Conservation (phyloP, 176 grass and related monocot genomes). For the Oryza brachyantha region DNA sequence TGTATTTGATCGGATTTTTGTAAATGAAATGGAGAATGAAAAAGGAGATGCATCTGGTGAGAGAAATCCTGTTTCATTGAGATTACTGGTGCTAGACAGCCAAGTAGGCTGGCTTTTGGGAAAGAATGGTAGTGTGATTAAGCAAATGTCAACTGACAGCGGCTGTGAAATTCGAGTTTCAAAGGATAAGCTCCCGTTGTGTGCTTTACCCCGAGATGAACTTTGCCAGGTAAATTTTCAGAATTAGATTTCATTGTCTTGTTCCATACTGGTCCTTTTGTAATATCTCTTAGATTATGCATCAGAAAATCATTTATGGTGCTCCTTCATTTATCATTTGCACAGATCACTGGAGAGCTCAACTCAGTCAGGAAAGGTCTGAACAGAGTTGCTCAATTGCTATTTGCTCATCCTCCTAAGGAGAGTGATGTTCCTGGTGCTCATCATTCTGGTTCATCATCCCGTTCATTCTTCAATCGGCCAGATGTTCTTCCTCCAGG, state of each 20-base stretch:
- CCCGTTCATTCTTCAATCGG: conserved; percentile 29
- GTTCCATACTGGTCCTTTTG: not conserved
- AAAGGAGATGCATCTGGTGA: conserved; percentile 27
- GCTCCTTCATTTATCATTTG: conserved; percentile 31
- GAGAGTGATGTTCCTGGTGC: conserved; percentile 35
- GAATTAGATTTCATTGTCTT: conserved; percentile 9
- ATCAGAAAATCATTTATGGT: conserved; percentile 30
- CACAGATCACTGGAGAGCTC: conserved; percentile 73
- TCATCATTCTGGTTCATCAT: conserved; percentile 52
- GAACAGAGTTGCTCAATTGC: conserved; percentile 53
- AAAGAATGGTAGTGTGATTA: conserved; percentile 70
- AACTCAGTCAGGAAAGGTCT: conserved; percentile 80
- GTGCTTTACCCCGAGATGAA: conserved; percentile 66
- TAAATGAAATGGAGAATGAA: conserved; percentile 46
- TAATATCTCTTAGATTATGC: conserved; percentile 23
- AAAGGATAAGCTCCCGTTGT: conserved; percentile 73
- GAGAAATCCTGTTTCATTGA: conserved; percentile 54
- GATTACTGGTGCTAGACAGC: conserved; percentile 71
- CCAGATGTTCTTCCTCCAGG: conserved; percentile 56
- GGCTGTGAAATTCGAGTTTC: conserved; percentile 75
- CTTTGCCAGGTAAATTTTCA: conserved; percentile 70
- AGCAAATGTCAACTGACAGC: conserved; percentile 74
- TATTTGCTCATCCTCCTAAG: conserved; percentile 65
- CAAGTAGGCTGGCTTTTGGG: conserved; percentile 92
- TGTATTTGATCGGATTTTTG: conserved; percentile 81